Percentiles rank a stretch among this genome's conserved stretches.
phyloP scores from a whole-genome alignment of 495 filamentous ascomycete species.

The Lophiostoma macrostomum region DNA sequence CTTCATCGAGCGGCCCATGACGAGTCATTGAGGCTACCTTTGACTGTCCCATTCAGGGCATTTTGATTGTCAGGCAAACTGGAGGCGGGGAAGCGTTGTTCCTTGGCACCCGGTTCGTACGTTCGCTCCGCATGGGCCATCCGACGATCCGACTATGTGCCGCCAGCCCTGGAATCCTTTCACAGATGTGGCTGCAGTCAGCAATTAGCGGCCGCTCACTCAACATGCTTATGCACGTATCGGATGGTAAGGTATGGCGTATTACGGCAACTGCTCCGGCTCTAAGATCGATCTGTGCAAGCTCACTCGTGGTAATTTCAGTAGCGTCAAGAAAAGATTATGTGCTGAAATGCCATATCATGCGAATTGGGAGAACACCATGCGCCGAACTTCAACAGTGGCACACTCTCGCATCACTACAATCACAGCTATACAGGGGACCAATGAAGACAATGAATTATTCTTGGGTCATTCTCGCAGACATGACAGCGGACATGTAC shows the following conservation, averaged over 20 bases:
- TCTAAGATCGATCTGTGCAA: constrained; percentile 6
- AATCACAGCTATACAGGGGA: too few relatives aligned
- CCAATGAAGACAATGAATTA: too few relatives aligned
- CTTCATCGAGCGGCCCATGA: constrained; percentile 41
- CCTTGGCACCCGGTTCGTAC: constrained; percentile 19
- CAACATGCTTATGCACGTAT: constrained; percentile 2
- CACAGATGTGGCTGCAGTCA: constrained; percentile 22
- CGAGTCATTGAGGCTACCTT: too few relatives aligned
- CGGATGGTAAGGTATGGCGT: background rate
- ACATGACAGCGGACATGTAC: too few relatives aligned
- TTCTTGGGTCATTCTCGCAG: too few relatives aligned
- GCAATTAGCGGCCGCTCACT: constrained; percentile 20
- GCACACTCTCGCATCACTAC: too few relatives aligned
- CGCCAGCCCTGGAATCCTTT: constrained; percentile 18
- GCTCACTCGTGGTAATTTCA: too few relatives aligned
- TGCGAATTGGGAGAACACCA: too few relatives aligned
- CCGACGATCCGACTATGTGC: constrained; percentile 15
- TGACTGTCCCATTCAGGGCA: background rate
- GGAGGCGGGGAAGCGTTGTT: constrained; percentile 11
- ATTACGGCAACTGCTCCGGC: constrained; percentile 4
- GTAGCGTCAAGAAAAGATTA: too few relatives aligned
- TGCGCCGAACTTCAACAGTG: too few relatives aligned
- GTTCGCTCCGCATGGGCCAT: constrained; percentile 12
- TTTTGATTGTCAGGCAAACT: constrained; percentile 4
- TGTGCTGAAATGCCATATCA: too few relatives aligned